A percentile compares a stretch with the other conserved stretches of the same genome.
phyloP scores from a whole-genome alignment of 805 yeast genomes.

The Candida oleophila region DNA sequence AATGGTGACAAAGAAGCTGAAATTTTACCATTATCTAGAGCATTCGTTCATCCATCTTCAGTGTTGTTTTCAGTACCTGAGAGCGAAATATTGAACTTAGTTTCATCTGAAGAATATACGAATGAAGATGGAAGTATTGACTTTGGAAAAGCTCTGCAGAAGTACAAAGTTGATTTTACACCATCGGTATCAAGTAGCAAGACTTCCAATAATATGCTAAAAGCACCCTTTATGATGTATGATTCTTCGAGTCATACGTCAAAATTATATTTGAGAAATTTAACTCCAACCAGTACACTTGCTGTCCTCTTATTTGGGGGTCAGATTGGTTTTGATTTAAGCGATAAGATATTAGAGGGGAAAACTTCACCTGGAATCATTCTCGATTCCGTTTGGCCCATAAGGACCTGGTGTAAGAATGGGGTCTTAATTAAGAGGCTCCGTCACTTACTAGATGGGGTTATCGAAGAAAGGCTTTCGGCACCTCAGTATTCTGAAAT shows the following conservation, averaged over 20 bases:
- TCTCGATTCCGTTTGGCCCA: constrained; percentile 85
- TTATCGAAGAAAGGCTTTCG: constrained; percentile 60
- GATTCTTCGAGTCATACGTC: constrained; percentile 59
- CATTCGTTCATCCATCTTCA: constrained; percentile 87
- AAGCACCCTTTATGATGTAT: constrained; percentile 63
- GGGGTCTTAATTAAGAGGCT: constrained; percentile 80
- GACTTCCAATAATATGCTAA: constrained; percentile 32
- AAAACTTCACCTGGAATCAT: constrained; percentile 78
- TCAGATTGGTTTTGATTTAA: constrained; percentile 56
- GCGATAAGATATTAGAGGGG: constrained; percentile 37
- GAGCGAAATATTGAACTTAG: constrained; percentile 5
- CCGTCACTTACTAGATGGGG: constrained; percentile 62
- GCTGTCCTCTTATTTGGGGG: constrained; percentile 85
- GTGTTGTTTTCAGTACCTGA: constrained; percentile 50
- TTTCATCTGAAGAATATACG: constrained; percentile 20
- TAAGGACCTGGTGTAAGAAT: constrained; percentile 91
- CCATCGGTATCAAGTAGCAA: constrained; percentile 29
- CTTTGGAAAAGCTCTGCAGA: constrained; percentile 24
- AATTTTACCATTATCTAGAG: constrained; percentile 59
- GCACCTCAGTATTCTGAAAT: constrained; percentile 21
- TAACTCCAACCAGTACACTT: constrained; percentile 76
- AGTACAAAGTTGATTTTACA: constrained; percentile 38
- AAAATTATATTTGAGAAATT: constrained; percentile 67
- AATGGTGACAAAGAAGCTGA: constrained; percentile 10
- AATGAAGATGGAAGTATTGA: constrained; percentile 44